Percentiles rank a stretch among this genome's conserved stretches.
Conservation (phyloP, 2,329 filamentous ascomycete species). For the Calonectria fujianensis region DNA sequence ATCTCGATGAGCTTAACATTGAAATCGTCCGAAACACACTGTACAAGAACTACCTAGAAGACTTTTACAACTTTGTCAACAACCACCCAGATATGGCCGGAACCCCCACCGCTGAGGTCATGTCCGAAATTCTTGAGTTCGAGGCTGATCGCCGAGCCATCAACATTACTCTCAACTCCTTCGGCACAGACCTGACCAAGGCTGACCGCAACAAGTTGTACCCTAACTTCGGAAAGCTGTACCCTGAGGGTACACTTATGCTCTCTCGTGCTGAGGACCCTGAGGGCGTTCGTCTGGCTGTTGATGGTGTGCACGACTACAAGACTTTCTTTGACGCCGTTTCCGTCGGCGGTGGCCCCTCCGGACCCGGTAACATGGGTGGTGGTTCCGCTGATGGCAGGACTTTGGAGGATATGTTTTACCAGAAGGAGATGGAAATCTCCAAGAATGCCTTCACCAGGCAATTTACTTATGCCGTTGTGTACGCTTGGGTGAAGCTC, state of each 20-base stretch:
- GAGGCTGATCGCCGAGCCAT: conserved; percentile 97
- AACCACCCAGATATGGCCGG: conserved; percentile 89
- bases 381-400: conserved; percentile 87
- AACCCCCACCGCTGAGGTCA: conserved; percentile 93
- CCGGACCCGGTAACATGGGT: conserved; percentile 88
- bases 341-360: conserved; percentile 82
- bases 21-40: conserved; percentile 99
- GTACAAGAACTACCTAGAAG: conserved; percentile 99
- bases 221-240: conserved; percentile 91
- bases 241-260: conserved; percentile 96
- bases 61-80: conserved; percentile 97
- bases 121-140: conserved; percentile 96
- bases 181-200: conserved; percentile 96
- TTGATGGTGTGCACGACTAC: conserved; percentile 95
- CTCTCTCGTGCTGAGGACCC: conserved; percentile 95
- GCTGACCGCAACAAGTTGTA: conserved; percentile 96
- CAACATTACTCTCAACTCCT: conserved; percentile 99
- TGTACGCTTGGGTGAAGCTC: conserved; percentile 98
- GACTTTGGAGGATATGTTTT: conserved; percentile 97
- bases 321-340: conserved; percentile 97
- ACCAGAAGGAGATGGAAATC: conserved; percentile 99
- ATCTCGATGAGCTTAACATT: conserved; percentile 98
- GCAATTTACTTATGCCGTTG: conserved; percentile 95
- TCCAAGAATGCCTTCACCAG: conserved; percentile 96
- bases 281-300: conserved; percentile 93